Conservation (phyloP, 352 stramenopile genomes). For the Phytophthora fragariaefolia region DNA sequence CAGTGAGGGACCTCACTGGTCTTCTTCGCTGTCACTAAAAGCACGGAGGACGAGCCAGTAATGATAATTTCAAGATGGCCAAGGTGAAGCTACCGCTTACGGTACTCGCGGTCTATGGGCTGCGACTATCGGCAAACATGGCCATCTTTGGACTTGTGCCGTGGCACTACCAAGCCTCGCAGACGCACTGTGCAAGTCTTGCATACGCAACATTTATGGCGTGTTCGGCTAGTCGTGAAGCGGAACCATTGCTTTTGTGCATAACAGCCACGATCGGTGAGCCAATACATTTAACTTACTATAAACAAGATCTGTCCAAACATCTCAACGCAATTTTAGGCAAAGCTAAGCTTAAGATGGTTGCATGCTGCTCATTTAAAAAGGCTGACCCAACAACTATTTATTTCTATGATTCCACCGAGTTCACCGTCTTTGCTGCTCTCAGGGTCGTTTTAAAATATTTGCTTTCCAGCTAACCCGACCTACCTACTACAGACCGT, state of each 20-base stretch:
- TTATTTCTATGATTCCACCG: too few relatives aligned
- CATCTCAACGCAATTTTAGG: too few relatives aligned
- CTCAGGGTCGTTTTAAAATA: too few relatives aligned
- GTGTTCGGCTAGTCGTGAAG: slow-evolving; percentile 24
- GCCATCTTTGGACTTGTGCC: slow-evolving; percentile 38
- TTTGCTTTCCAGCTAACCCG: too few relatives aligned
- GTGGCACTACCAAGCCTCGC: slow-evolving; percentile 34
- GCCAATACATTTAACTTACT: too few relatives aligned
- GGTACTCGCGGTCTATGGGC: slow-evolving; percentile 37
- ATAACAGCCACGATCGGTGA: too few relatives aligned
- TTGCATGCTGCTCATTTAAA: too few relatives aligned
- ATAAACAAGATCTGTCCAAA: too few relatives aligned
- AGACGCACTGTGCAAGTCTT: slow-evolving; percentile 39
- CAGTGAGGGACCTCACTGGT: slow-evolving; percentile 36
- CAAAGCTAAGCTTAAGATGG: too few relatives aligned
- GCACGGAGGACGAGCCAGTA: slow-evolving; percentile 29
- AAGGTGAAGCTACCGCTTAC: slow-evolving; percentile 29
- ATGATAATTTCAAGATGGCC: slow-evolving; percentile 22
- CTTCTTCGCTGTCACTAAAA: slow-evolving; percentile 32
- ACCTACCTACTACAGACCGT: too few relatives aligned
- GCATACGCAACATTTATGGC: slow-evolving; percentile 39
- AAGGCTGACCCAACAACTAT: too few relatives aligned
- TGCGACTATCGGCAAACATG: slow-evolving; percentile 36
- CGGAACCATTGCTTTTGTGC: slow-evolving; percentile 7
- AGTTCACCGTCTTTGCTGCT: too few relatives aligned